Evolutionary conservation across 2,329 filamentous ascomycete genomes (phyloP).

Genomic region (Trichoderma sp.): DNA sequence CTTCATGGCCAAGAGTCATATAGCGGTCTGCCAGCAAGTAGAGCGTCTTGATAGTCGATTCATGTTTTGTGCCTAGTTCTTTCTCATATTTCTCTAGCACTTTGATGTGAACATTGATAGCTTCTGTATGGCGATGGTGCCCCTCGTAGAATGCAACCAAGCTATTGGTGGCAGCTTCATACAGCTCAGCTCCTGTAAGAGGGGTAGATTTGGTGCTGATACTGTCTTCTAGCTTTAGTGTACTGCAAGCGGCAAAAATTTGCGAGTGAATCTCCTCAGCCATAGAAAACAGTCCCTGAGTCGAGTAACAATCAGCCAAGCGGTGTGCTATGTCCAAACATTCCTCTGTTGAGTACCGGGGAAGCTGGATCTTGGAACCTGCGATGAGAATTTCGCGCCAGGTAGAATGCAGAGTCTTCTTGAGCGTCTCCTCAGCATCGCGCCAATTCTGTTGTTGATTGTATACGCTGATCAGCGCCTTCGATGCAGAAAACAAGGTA

Average conservation of each 20-base stretch:
- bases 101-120: constrained; percentile 40
- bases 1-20: neutral
- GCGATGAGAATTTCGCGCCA: constrained; percentile 36
- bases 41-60: neutral
- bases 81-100: constrained; percentile 39
- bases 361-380: neutral
- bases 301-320: neutral
- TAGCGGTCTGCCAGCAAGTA: neutral
- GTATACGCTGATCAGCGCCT: constrained; percentile 40
- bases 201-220: neutral
- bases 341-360: neutral
- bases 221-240: neutral
- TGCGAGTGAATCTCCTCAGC: neutral
- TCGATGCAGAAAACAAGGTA: constrained; percentile 40
- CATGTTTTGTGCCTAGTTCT: constrained; percentile 22
- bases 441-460: constrained; percentile 37
- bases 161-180: constrained; percentile 34
- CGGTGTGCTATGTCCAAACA: neutral
- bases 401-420: constrained; percentile 41
- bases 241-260: neutral
- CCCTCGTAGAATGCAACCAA: constrained; percentile 40
- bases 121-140: constrained; percentile 43
- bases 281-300: neutral
- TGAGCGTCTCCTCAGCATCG: constrained; percentile 41
- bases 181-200: constrained; percentile 20